These are phyloP conservation scores for Telopea speciosissima DNA, from an alignment of 177 flowering plant genomes.

Conservation along the genomic window DNA sequence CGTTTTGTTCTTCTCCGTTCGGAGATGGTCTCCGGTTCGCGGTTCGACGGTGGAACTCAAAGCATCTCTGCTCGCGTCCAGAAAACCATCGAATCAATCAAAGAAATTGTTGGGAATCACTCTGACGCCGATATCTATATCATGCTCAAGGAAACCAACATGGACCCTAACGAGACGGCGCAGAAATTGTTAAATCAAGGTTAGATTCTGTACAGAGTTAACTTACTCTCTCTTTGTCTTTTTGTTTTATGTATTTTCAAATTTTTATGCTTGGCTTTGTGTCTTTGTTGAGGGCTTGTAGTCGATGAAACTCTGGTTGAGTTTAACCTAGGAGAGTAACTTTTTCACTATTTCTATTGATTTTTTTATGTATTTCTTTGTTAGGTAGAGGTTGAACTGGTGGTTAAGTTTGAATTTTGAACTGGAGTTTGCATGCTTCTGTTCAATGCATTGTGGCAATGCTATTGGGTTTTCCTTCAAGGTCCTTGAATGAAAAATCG, in stretches of 20 bases:
- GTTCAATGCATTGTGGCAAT: neutral
- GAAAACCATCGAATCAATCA: conserved; percentile 64
- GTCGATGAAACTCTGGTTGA: neutral
- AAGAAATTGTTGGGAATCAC: conserved; percentile 74
- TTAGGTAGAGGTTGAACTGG: neutral
- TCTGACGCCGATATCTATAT: conserved; percentile 76
- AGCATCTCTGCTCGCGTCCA: conserved; percentile 37
- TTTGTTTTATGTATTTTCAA: neutral
- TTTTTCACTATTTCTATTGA: neutral
- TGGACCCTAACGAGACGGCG: conserved; percentile 86
- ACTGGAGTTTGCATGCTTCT: neutral
- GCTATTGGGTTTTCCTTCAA: neutral
- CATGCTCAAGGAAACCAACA: conserved; percentile 65
- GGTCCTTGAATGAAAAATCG: too few species aligned
- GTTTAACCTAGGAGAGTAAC: conserved; percentile 1
- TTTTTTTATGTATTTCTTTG: neutral
- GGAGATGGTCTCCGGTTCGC: conserved; percentile 56
- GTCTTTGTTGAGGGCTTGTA: neutral
- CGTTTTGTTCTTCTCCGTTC: neutral
- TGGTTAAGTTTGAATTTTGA: neutral
- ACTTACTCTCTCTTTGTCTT: neutral
- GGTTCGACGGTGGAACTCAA: conserved; percentile 41
- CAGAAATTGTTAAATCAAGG: conserved; percentile 86
- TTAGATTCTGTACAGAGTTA: conserved; percentile 10
- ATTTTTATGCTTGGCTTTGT: neutral